Conservation (phyloP, 495 filamentous ascomycete species). For the Trichoderma parareesei region DNA sequence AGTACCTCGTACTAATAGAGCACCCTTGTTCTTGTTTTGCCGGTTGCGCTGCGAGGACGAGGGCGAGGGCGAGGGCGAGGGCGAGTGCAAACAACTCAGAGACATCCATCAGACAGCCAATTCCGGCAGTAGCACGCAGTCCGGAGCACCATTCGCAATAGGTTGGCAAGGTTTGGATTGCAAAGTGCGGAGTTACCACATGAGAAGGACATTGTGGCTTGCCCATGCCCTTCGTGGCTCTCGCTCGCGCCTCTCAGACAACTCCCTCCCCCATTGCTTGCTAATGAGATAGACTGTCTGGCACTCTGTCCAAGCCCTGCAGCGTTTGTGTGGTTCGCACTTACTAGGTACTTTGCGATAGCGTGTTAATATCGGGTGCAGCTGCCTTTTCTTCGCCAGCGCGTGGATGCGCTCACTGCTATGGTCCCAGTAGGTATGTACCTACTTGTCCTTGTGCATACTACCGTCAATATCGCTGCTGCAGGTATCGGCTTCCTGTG, state of each 20-base stretch:
- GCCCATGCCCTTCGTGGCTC: background rate
- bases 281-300: too few species aligned
- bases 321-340: too few species aligned
- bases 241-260: background rate
- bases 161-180: background rate
- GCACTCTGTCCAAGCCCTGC: too few species aligned
- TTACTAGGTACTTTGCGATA: too few species aligned
- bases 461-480: background rate
- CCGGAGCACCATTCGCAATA: background rate
- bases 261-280: background rate
- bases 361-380: too few species aligned
- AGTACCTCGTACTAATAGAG: too few species aligned
- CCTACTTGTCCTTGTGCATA: background rate
- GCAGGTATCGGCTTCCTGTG: background rate
- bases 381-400: background rate
- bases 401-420: background rate
- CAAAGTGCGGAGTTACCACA: slow-evolving; percentile 4
- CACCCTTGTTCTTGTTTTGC: slow-evolving; percentile 1
- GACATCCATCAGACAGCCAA: background rate
- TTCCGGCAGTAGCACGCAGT: background rate
- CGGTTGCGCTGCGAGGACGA: background rate
- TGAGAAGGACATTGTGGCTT: background rate
- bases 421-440: background rate
- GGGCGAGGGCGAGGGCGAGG: background rate
- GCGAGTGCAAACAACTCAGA: too few species aligned